Percentiles rank a stretch among this genome's conserved stretches.
Evolutionary conservation across 768 basidiomycete species (phyloP).

Genomic region (Lyophyllum semitale): DNA sequence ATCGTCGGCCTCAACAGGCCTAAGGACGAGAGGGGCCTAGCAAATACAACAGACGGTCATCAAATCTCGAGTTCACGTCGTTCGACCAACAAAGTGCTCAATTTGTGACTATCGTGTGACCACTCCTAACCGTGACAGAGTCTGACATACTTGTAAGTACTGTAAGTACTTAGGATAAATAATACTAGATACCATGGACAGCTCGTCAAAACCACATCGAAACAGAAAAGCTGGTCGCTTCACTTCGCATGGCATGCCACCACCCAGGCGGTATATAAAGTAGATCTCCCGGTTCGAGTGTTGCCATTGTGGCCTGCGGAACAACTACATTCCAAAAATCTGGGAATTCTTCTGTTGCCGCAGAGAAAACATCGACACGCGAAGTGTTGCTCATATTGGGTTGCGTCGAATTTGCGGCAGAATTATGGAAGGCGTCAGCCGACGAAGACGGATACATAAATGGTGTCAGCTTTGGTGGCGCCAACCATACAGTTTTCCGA

Average conservation of each 20-base stretch:
- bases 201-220: slow-evolving; percentile 82
- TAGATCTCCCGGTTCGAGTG: slow-evolving; percentile 80
- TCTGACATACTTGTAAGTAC: background rate
- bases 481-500: slow-evolving; percentile 88
- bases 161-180: no score
- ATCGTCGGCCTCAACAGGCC: background rate
- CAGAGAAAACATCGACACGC: slow-evolving; percentile 72
- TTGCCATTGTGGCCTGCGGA: slow-evolving; percentile 59
- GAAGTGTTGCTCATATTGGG: slow-evolving; percentile 82
- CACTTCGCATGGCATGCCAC: slow-evolving; percentile 93
- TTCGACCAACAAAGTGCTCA: no score
- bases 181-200: no score
- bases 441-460: slow-evolving; percentile 61
- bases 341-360: slow-evolving; percentile 37
- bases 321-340: slow-evolving; percentile 59
- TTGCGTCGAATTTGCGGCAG: slow-evolving; percentile 38
- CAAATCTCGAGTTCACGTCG: background rate
- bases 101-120: background rate
- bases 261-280: slow-evolving; percentile 90
- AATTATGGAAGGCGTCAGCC: slow-evolving; percentile 31
- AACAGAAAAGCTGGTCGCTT: slow-evolving; percentile 80
- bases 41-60: slow-evolving; percentile 3
- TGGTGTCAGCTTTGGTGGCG: slow-evolving; percentile 59
- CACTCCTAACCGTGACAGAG: background rate
- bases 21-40: background rate